phyloP scores from a whole-genome alignment of 192 early-diverging fungal genomes.

The Coemansia sp. region DNA sequence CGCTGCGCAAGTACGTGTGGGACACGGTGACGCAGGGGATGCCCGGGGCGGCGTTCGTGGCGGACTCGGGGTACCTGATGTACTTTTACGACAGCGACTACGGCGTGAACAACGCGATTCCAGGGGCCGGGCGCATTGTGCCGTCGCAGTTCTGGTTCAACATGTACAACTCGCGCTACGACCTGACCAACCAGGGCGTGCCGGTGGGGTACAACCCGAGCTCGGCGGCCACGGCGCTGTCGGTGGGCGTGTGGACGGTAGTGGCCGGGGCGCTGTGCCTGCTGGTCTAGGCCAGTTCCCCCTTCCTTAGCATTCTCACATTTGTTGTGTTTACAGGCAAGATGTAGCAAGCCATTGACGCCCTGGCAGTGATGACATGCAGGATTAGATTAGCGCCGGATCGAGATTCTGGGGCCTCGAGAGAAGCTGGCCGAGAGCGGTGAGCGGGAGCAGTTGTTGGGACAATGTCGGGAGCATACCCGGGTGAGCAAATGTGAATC shows the following conservation, averaged over 20 bases:
- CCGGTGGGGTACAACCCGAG: conserved; percentile 42
- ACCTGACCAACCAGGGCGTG: conserved; percentile 37
- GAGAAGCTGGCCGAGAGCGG: too few species aligned
- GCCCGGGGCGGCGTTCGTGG: conserved; percentile 26
- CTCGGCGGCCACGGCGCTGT: conserved; percentile 8
- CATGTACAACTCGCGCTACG: conserved; percentile 49
- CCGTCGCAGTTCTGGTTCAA: conserved; percentile 34
- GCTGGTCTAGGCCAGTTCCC: too few species aligned
- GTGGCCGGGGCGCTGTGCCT: not conserved
- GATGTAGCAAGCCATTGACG: too few species aligned
- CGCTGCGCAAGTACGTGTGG: conserved; percentile 32
- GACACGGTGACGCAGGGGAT: conserved; percentile 33
- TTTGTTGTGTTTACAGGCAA: too few species aligned
- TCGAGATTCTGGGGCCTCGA: too few species aligned
- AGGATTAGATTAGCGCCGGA: too few species aligned
- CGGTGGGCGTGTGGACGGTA: conserved; percentile 1
- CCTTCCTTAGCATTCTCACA: too few species aligned
- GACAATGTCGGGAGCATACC: too few species aligned
- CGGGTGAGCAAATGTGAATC: too few species aligned
- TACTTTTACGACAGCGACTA: conserved; percentile 45
- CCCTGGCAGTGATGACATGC: too few species aligned
- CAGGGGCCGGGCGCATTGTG: conserved; percentile 27
- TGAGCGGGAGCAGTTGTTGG: too few species aligned
- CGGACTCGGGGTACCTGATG: conserved; percentile 30
- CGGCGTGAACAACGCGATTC: conserved; percentile 21